Evolutionary conservation across 1,284 basidiomycete species (phyloP).

Genomic region (Irpex lacteus): DNA sequence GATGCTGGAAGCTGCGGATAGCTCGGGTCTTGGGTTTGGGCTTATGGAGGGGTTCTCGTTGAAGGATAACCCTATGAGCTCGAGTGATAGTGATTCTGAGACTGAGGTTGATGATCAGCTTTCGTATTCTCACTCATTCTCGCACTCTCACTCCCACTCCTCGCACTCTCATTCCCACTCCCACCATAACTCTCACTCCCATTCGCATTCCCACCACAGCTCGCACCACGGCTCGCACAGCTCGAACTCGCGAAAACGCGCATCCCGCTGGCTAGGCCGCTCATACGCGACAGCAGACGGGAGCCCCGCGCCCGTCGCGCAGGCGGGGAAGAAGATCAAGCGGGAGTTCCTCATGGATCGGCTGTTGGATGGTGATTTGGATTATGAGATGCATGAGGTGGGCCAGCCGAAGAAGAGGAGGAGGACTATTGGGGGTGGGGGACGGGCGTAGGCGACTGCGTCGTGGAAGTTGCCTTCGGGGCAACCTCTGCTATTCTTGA

Average conservation of each 20-base stretch:
- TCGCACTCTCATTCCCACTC: too few species aligned
- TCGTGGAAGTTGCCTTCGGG: too few species aligned
- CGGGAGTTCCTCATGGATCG: conserved; percentile 20
- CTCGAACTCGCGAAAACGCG: neutral
- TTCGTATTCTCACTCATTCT: conserved; percentile 2
- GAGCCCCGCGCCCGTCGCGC: conserved; percentile 13
- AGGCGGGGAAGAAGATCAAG: conserved; percentile 24
- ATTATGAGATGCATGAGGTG: conserved; percentile 11
- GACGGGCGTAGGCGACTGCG: too few species aligned
- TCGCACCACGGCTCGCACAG: too few species aligned
- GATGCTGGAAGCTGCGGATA: neutral
- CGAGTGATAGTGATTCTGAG: neutral
- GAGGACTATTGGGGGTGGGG: conserved; percentile 10
- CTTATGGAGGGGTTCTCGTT: conserved; percentile 28
- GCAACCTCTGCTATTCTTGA: too few species aligned
- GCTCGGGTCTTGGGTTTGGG: conserved; percentile 17
- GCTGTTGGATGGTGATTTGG: conserved; percentile 19
- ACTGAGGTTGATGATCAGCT: conserved; percentile 18
- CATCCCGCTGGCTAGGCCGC: conserved; percentile 10
- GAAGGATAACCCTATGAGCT: conserved; percentile 3
- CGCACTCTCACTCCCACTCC: too few species aligned
- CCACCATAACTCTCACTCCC: too few species aligned
- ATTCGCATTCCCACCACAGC: too few species aligned
- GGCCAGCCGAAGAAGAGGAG: conserved; percentile 15
- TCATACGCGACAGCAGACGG: conserved; percentile 16